A percentile compares a stretch with the other conserved stretches of the same genome.
phyloP scores from a whole-genome alignment of 2,329 filamentous ascomycete species.

The Neonectria coccinea region DNA sequence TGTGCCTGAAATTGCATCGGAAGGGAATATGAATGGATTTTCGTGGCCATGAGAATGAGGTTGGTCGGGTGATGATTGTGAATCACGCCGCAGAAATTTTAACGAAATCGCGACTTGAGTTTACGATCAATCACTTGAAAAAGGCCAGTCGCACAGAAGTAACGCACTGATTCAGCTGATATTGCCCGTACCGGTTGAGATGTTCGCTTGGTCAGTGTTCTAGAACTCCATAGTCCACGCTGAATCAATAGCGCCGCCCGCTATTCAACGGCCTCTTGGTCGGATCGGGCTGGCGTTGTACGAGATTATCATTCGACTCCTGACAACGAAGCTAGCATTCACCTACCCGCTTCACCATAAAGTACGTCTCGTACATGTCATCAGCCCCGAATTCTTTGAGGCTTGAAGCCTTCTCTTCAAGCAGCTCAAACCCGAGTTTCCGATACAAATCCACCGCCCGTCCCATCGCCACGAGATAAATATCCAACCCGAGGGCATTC shows the following conservation, averaged over 20 bases:
- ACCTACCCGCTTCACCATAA: constrained; percentile 12
- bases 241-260: background rate
- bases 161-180: too few species aligned
- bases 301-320: too few species aligned
- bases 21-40: too few species aligned
- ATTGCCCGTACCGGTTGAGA: too few species aligned
- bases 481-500: constrained; percentile 31
- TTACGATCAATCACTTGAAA: too few species aligned
- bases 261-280: background rate
- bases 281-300: too few species aligned
- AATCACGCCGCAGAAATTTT: too few species aligned
- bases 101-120: background rate
- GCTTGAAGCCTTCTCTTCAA: constrained; percentile 24
- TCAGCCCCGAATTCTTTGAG: constrained; percentile 22
- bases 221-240: background rate
- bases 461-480: constrained; percentile 37
- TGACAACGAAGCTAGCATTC: too few species aligned
- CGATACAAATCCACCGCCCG: constrained; percentile 29
- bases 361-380: constrained; percentile 32
- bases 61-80: too few species aligned
- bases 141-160: background rate
- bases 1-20: background rate
- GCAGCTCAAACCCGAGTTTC: constrained; percentile 35
- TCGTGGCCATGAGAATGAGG: too few species aligned
- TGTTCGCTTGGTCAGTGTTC: background rate